Evolutionary conservation across 106 monocot genomes (phyloP).

Genomic region (Phalaenopsis equestris): DNA sequence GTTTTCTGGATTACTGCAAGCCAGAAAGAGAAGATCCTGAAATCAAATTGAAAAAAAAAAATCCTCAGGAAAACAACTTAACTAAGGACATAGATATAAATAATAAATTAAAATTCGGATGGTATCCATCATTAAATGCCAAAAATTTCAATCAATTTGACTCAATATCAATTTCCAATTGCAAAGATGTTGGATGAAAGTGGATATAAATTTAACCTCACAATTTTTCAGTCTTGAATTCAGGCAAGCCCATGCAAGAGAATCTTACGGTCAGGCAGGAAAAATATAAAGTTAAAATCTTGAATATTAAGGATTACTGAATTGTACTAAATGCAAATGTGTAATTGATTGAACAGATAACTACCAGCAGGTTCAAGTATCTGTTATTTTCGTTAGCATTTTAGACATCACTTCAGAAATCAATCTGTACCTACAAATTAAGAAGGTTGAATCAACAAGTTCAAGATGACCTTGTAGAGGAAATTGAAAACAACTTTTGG

Average conservation of each 20-base stretch:
- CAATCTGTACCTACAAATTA: background rate
- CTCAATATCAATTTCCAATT: background rate
- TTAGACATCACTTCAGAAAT: background rate
- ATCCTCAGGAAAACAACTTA: constrained; percentile 14
- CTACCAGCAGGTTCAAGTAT: background rate
- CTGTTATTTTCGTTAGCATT: background rate
- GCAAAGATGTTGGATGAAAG: background rate
- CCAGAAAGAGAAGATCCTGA: constrained; percentile 99
- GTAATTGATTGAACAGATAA: background rate
- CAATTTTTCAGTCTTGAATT: background rate
- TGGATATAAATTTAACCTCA: background rate
- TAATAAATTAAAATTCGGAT: background rate
- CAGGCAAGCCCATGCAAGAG: background rate
- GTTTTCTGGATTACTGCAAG: constrained; percentile 98
- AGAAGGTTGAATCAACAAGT: background rate
- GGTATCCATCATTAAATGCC: background rate
- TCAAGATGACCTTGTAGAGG: background rate
- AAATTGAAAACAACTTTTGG: background rate
- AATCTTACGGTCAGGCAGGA: background rate
- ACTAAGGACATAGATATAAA: background rate
- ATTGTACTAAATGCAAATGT: background rate
- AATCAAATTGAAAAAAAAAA: constrained; percentile 54
- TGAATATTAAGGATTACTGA: background rate
- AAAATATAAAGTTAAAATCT: background rate
- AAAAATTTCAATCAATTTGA: background rate